Base-by-base conservation (phyloP, 1,139 yeast genomes). In the Komagataea norvegica region DNA sequence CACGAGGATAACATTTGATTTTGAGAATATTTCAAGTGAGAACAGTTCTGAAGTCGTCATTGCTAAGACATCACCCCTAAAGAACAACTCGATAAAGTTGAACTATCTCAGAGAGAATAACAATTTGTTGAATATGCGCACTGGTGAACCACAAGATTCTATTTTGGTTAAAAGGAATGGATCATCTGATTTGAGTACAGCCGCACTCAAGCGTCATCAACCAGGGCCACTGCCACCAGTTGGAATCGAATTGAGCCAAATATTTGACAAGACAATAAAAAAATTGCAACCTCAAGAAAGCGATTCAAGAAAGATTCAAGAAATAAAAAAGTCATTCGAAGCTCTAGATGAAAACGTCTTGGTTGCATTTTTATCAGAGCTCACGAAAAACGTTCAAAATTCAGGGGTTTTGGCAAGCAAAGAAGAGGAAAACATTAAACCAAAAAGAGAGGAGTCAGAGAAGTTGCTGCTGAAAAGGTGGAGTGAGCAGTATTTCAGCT, bases 401-500 rank as follows among this genome's bases (percentile, higher is more conserved):
- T n/a, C 38, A 19, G 25, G 25, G 2, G 4, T 35, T 9, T 22
- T 22, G 8, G 20, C 36, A 3, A 22, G 20, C n/a, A 25, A 25
- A 8, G 10, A 28, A 26, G 19, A 22, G 16, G 9, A 25, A 19
- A 18, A 24, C 7, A 32, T 32, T 24, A 25, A 19, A 20, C 52
- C 52, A 11, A 32, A 44, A 16, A 48, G 46, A 31, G 40, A 48
- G 2, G 51, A 43, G 26, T 41, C 51, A 14, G 55, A 52, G 29
- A 51, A 50, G 36, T 36, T 51, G 2, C 30, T 52, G 9, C 30
- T 52, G 25, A 50, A 50, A 33, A 43, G 55, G 42, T 52, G 56
- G 56, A 47, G 51, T 5, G 56, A 52, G 20, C 54, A 50, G 31
- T 52, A 51, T 38, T 51, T 52, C 26, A 26, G 18, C 11, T 44